These are phyloP conservation scores for Cairneyella variabilis DNA, from an alignment of 495 filamentous ascomycete genomes.

Conservation along the genomic window DNA sequence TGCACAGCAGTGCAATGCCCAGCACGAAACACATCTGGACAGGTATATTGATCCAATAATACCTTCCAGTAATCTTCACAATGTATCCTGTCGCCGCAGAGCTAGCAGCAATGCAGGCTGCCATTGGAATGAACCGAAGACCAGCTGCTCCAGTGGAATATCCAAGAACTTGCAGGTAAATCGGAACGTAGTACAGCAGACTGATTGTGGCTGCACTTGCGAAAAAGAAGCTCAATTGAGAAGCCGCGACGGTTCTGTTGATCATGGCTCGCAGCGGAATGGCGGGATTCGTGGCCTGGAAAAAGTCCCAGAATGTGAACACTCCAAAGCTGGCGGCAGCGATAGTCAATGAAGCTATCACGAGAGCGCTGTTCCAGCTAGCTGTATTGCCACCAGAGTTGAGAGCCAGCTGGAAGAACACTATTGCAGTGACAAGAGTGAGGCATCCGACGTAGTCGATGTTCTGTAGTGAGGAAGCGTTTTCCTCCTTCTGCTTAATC, in stretches of 20 bases:
- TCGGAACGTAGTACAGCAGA: constrained; percentile 68
- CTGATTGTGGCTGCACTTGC: constrained; percentile 50
- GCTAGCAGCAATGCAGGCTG: constrained; percentile 64
- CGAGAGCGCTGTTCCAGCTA: constrained; percentile 73
- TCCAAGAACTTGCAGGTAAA: constrained; percentile 76
- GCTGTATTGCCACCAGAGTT: constrained; percentile 79
- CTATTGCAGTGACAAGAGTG: constrained; percentile 56
- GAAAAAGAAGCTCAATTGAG: constrained; percentile 74
- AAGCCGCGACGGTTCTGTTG: constrained; percentile 63
- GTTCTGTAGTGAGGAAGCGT: constrained; percentile 52
- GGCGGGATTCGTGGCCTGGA: constrained; percentile 64
- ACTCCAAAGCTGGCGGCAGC: constrained; percentile 53
- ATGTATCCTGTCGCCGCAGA: constrained; percentile 64
- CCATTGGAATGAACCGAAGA: constrained; percentile 59
- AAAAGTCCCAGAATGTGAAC: constrained; percentile 61
- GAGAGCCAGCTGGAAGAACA: constrained; percentile 70
- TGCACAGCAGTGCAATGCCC: background rate
- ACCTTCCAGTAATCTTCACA: constrained; percentile 71
- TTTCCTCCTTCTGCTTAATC: constrained; percentile 58
- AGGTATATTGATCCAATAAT: constrained; percentile 50
- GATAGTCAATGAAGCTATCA: constrained; percentile 61
- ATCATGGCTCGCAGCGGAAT: constrained; percentile 73
- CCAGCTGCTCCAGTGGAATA: constrained; percentile 65
- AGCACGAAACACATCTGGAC: background rate
- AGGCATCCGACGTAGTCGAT: constrained; percentile 77